These are phyloP conservation scores for Apiospora phragmitis DNA, from an alignment of 2,329 filamentous ascomycete species.

Conservation along the genomic window DNA sequence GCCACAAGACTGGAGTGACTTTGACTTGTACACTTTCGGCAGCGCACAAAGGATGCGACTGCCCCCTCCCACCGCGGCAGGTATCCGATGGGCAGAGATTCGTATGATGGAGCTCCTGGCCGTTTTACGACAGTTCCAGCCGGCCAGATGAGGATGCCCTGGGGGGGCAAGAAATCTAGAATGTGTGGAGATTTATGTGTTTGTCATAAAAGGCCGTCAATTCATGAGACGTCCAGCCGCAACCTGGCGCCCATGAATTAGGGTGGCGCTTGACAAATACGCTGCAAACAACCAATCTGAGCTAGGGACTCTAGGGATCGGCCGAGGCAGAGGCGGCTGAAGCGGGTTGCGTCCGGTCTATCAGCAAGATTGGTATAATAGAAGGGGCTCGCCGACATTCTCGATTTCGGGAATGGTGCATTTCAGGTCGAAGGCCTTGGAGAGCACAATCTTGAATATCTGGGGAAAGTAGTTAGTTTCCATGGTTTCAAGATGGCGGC, in stretches of 20 bases:
- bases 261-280: neutral
- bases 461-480: slow-evolving; percentile 38
- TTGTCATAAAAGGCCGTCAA: slow-evolving; percentile 9
- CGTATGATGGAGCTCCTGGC: neutral
- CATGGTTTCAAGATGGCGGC: neutral
- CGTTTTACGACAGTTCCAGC: slow-evolving; percentile 9
- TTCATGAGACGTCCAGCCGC: slow-evolving; percentile 9
- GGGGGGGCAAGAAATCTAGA: neutral
- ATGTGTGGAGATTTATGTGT: slow-evolving; percentile 6
- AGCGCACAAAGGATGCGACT: neutral
- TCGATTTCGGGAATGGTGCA: slow-evolving; percentile 99
- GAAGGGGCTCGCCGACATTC: slow-evolving; percentile 91
- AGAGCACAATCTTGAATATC: slow-evolving; percentile 99
- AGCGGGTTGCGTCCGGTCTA: neutral
- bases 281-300: neutral
- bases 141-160: neutral
- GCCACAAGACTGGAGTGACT: neutral
- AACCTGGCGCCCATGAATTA: neutral
- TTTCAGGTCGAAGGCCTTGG: slow-evolving; percentile 97
- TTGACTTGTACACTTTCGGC: neutral
- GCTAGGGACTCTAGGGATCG: neutral
- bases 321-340: neutral
- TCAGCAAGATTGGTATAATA: slow-evolving; percentile 77
- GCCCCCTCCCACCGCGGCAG: neutral
- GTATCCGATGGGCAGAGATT: neutral